Conservation (phyloP, 2,329 filamentous ascomycete species). For the Colletotrichum australisinense region DNA sequence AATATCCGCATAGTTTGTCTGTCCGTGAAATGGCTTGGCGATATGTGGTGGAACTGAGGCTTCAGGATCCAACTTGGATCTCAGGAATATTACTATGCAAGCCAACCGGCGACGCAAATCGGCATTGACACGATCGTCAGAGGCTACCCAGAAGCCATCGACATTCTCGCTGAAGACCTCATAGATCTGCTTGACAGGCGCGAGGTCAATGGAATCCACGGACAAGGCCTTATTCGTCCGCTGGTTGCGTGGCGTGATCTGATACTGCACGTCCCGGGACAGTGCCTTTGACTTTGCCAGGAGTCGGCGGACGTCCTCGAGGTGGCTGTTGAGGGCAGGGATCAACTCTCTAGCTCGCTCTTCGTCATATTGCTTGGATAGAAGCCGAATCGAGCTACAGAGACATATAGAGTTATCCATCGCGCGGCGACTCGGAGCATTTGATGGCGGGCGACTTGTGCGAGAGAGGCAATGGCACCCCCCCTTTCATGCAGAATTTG, state of each 20-base stretch:
- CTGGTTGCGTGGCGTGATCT: conserved; percentile 44
- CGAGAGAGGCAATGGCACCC: background rate
- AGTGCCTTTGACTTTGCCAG: conserved; percentile 43
- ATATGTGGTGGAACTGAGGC: conserved; percentile 38
- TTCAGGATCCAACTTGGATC: conserved; percentile 41
- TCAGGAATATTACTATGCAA: conserved; percentile 44
- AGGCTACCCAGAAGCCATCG: conserved; percentile 40
- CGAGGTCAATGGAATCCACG: conserved; percentile 36
- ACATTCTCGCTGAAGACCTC: conserved; percentile 32
- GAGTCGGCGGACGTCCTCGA: conserved; percentile 40
- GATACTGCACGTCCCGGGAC: conserved; percentile 44
- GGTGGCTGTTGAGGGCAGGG: conserved; percentile 42
- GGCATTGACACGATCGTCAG: conserved; percentile 32
- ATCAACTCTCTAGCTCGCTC: conserved; percentile 37
- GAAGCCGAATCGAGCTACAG: conserved; percentile 39
- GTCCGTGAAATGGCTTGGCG: conserved; percentile 37
- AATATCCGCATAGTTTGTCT: conserved; percentile 40
- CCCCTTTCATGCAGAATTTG: background rate
- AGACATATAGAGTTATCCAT: conserved; percentile 30
- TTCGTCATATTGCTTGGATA: conserved; percentile 40
- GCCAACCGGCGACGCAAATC: conserved; percentile 44
- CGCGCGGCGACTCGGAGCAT: background rate
- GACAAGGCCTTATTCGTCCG: conserved; percentile 45
- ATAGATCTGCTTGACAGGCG: conserved; percentile 33
- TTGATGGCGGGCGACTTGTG: background rate